Evolutionary conservation across 2,329 filamentous ascomycete genomes (phyloP).

Genomic region (Fusarium hainanense): DNA sequence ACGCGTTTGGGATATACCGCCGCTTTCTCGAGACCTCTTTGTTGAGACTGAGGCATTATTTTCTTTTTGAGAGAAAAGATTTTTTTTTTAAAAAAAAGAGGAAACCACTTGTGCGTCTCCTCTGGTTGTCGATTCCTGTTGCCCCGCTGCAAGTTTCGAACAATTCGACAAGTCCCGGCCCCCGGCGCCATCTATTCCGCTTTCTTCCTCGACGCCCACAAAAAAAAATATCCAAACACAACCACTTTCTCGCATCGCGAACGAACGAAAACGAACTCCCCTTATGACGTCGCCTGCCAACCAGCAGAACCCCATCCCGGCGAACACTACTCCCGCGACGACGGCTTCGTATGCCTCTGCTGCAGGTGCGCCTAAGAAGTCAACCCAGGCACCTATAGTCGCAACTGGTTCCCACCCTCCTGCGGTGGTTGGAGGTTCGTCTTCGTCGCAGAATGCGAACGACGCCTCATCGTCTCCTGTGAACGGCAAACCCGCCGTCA

Average conservation of each 20-base stretch:
- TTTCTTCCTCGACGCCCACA: conserved; percentile 40
- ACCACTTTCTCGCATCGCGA: conserved; percentile 46
- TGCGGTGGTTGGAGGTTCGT: conserved; percentile 66
- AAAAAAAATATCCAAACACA: conserved; percentile 39
- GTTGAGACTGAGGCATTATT: conserved; percentile 29
- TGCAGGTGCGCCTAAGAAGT: conserved; percentile 72
- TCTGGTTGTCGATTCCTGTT: conserved; percentile 31
- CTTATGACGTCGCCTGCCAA: conserved; percentile 72
- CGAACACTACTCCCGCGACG: conserved; percentile 67
- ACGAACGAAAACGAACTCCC: conserved; percentile 47
- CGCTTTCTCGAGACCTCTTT: conserved; percentile 37
- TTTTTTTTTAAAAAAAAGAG: no score
- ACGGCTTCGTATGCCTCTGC: conserved; percentile 76
- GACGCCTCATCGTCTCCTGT: conserved; percentile 78
- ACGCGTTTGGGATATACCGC: conserved; percentile 39
- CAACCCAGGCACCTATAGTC: conserved; percentile 68
- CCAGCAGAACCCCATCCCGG: conserved; percentile 65
- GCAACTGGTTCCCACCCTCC: conserved; percentile 66
- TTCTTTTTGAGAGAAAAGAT: conserved; percentile 2
- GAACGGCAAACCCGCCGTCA: conserved; percentile 83
- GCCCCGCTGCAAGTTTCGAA: conserved; percentile 38
- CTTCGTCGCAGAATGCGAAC: conserved; percentile 67
- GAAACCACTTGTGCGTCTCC: conserved; percentile 26
- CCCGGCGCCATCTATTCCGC: conserved; percentile 42
- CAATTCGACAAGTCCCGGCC: conserved; percentile 39